Evolutionary conservation across 148 eudicot genomes (phyloP), one percentile per base, ranked within the genome.

Genomic region (Drosera capensis): DNA sequence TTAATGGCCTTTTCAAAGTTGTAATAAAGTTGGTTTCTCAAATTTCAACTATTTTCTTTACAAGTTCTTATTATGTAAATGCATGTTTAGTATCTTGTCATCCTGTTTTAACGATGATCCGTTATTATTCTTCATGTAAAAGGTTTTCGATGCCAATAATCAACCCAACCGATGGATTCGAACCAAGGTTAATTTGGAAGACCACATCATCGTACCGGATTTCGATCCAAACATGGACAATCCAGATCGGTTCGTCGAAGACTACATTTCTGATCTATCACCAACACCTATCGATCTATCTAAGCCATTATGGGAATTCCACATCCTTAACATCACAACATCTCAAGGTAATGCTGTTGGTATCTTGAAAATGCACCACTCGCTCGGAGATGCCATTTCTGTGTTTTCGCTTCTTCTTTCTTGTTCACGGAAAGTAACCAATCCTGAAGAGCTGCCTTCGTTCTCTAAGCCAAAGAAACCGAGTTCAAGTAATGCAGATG

Each of bases 291-390:
- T 68, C 62, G 84, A 79, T 54, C 43, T 46, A n/a, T 44, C 74
- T 1, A 83, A 71, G 48, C 94, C 94, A 11, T 7, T 83, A 5
- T 83, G 87, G 94, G 94, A 83, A 20, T 25, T 79, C 19, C 81
- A 83, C 63, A 21, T 79, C 26, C 78, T 83, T 7, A 65, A 79
- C 51, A 39, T 76, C 14, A 57, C 68, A 41, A 76, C 81, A 1
- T 61, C 70, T 5, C 63, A 71, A 7, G 80, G 81, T 1, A 48
- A 63, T 4, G 49, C 67, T 0, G 44, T 58, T 1, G 60, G 24
- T 4, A n/a, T 83, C 0, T 56, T 68, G 16, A 60, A 64, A 26
- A 30, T 73, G 2, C 87, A 83, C 46, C 94, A 83, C 38, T 83
- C 87, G 0, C 14, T 83, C 1, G 94, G 94, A 5, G 94, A 79